Percentiles rank a stretch among this genome's conserved stretches.
These are phyloP conservation scores for Spirogloea muscicola DNA, from an alignment of 139 green algal genomes.

Conservation along the genomic window DNA sequence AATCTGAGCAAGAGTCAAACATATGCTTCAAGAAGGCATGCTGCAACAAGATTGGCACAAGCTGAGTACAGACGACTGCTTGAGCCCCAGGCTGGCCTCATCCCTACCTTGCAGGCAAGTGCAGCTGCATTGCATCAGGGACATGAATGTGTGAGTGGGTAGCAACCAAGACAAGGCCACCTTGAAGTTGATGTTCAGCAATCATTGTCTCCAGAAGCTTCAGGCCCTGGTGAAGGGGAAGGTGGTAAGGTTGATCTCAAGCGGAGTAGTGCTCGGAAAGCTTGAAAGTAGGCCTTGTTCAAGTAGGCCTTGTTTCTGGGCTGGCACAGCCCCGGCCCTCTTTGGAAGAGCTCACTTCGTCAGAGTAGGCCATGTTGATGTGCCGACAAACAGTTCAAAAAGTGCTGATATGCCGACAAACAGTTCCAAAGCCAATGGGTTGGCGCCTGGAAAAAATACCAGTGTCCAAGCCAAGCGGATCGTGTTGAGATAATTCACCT, in stretches of 20 bases:
- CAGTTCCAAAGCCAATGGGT: not conserved
- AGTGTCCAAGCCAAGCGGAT: not conserved
- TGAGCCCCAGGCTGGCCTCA: too few species aligned
- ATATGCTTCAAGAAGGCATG: too few species aligned
- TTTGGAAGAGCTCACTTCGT: too few species aligned
- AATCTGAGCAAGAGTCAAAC: too few species aligned
- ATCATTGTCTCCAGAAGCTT: conserved; percentile 18
- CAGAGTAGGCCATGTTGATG: too few species aligned
- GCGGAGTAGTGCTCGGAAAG: too few species aligned
- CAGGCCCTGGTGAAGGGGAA: not conserved
- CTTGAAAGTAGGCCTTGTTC: too few species aligned
- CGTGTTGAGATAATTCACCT: not conserved
- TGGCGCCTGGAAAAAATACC: not conserved
- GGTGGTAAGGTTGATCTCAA: not conserved
- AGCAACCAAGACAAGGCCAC: conserved; percentile 23
- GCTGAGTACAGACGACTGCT: too few species aligned
- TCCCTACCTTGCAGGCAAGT: conserved; percentile 19
- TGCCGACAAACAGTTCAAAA: not conserved
- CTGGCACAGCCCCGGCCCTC: too few species aligned
- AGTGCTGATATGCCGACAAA: not conserved
- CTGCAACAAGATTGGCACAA: too few species aligned
- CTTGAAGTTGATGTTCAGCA: not conserved
- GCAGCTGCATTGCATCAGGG: not conserved
- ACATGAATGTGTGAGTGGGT: conserved; percentile 21
- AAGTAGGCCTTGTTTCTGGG: too few species aligned